These are phyloP conservation scores for Botrytis paeoniae DNA, from an alignment of 2,329 filamentous ascomycete species.

Conservation along the genomic window DNA sequence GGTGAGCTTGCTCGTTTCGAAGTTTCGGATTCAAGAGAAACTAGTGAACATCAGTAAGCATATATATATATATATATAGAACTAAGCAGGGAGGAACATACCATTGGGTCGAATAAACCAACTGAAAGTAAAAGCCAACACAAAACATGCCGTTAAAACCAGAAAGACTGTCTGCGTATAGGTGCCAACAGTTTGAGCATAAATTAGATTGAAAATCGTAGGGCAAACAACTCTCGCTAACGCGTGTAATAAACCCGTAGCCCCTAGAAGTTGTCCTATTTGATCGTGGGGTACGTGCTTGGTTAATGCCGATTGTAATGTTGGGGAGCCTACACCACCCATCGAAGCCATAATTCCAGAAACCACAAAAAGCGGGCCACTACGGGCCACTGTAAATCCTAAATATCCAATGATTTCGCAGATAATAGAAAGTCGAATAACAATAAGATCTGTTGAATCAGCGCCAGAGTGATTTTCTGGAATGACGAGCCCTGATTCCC, in stretches of 20 bases:
- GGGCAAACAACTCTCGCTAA: conserved; percentile 76
- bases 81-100: conserved; percentile 46
- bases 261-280: conserved; percentile 85
- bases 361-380: conserved; percentile 62
- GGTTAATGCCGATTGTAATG: conserved; percentile 77
- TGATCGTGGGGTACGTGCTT: conserved; percentile 85
- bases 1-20: background rate
- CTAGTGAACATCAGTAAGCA: conserved; percentile 18
- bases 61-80: too few species aligned
- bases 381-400: conserved; percentile 68
- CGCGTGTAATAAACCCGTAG: conserved; percentile 80
- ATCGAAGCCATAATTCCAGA: conserved; percentile 72
- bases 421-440: conserved; percentile 71
- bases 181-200: conserved; percentile 72
- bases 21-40: conserved; percentile 25
- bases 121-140: conserved; percentile 60
- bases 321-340: conserved; percentile 82
- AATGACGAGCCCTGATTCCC: conserved; percentile 61
- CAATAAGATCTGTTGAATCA: conserved; percentile 71
- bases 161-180: conserved; percentile 85
- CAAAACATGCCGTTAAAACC: conserved; percentile 65
- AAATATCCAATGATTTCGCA: conserved; percentile 74
- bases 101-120: conserved; percentile 71
- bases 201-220: conserved; percentile 80
- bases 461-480: conserved; percentile 53